Evolutionary conservation across 805 yeast species (phyloP), one percentile per base, ranked within the genome.

Genomic region (Candida patagonica): DNA sequence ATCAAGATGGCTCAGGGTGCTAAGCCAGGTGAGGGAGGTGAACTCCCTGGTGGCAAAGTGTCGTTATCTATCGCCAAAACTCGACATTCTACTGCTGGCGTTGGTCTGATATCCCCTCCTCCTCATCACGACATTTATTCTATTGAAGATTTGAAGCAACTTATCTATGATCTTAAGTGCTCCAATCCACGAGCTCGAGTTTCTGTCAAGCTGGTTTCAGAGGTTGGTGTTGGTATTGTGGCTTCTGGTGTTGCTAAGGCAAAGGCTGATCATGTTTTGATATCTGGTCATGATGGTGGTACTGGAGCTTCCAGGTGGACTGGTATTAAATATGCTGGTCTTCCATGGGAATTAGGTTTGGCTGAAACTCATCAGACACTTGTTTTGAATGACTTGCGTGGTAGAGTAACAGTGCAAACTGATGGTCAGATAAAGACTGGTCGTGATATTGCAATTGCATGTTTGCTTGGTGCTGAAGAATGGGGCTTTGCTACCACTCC

Each of bases 11-110:
- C 97, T 7, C 98, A 89, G 67, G 97, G 98, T 67, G 98, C 98
- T 41, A 89, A 89, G 66, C 97, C 97, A 8, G 98, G 97, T 68
- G 97, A 92, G 70, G 98, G 98, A 72, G 98, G 98, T 72, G 97
- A 92, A 65, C 71, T 87, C 51, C 96, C 96, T 26, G 95, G 95
- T 44, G 82, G 83, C 67, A 89, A 89, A 65, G 98, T 89, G 36
- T 74, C 89, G 21, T 76, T 71, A 43, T 74, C 75, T 36, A 89
- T 89, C 66, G 98, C 95, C 35, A 85, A 82, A 64, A 88, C 96
- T 6, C 78, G 98, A 66, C 96, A 88, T 63, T 87, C 96, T 1
- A 89, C 97, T 24, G 85, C 94, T 24, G 94, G 95, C 55, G 97
- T 89, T 43, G 97, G 97, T 54, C 72, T 89, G 57, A 89, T 92